Evolutionary conservation across 208 protist genomes (phyloP).

Genomic region (Acanthamoeba sp.): DNA sequence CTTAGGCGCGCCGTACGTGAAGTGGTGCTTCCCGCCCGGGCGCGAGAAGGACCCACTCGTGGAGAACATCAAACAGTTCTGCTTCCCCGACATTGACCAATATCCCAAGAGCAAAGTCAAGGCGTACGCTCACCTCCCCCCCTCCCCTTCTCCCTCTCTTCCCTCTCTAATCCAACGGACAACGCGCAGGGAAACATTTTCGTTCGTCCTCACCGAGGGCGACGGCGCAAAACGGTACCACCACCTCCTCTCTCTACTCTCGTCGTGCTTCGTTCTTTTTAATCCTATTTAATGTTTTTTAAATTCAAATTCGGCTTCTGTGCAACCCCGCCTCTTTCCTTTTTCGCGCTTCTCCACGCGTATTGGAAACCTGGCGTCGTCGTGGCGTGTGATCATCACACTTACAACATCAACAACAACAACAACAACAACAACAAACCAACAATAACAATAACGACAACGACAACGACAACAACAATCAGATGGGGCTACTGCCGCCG

Average conservation of each 20-base stretch:
- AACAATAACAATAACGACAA: too few species aligned
- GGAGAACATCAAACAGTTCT: slow-evolving; percentile 45
- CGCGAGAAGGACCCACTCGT: slow-evolving; percentile 1
- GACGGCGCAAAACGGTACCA: slow-evolving; percentile 22
- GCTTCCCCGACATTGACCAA: slow-evolving; percentile 3
- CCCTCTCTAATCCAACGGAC: not conserved
- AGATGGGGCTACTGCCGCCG: slow-evolving; percentile 23
- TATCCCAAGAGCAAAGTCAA: slow-evolving; percentile 48
- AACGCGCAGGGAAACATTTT: not conserved
- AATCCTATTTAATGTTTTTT: too few species aligned
- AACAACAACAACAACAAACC: not conserved
- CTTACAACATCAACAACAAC: too few species aligned
- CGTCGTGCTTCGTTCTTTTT: not conserved
- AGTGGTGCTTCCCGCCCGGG: not conserved
- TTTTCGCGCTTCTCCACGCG: too few species aligned
- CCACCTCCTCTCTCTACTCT: too few species aligned
- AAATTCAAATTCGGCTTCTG: too few species aligned
- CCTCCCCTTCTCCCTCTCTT: not conserved
- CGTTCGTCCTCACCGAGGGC: slow-evolving; percentile 12
- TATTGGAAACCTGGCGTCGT: too few species aligned
- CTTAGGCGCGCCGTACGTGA: not conserved
- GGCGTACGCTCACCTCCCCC: not conserved
- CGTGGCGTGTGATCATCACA: too few species aligned
- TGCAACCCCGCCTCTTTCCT: too few species aligned
- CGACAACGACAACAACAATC: too few species aligned